Percentiles rank a stretch among this genome's conserved stretches.
phyloP scores from a whole-genome alignment of 2,329 filamentous ascomycete genomes.

The Calonectria pseudoreteaudii region DNA sequence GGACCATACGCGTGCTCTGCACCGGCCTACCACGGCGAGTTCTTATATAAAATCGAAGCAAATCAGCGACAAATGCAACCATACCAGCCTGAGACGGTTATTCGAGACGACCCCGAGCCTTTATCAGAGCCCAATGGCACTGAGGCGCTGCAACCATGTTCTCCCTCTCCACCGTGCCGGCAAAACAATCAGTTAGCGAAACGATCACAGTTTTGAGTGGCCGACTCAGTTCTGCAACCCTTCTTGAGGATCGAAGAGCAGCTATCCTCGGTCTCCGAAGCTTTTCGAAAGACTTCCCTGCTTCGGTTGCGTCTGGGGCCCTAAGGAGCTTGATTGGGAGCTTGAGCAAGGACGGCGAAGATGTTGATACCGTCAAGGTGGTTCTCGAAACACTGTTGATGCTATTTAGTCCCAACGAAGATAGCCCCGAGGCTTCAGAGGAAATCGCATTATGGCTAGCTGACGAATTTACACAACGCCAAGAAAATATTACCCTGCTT shows the following conservation, averaged over 20 bases:
- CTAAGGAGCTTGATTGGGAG: conserved; percentile 88
- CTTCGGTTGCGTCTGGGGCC: conserved; percentile 94
- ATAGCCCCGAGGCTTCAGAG: conserved; percentile 91
- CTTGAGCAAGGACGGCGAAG: conserved; percentile 87
- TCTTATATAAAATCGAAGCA: not conserved
- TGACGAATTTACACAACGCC: conserved; percentile 96
- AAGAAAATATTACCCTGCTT: conserved; percentile 94
- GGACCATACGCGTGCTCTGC: conserved; percentile 2
- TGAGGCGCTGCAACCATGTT: conserved; percentile 61
- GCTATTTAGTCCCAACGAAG: conserved; percentile 81
- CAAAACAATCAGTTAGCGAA: conserved; percentile 94
- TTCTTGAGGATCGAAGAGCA: conserved; percentile 93
- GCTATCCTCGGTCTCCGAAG: conserved; percentile 93
- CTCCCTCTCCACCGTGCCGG: conserved; percentile 78
- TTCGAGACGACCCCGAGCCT: conserved; percentile 27
- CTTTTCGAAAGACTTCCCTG: conserved; percentile 96
- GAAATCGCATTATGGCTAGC: conserved; percentile 97
- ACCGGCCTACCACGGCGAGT: not conserved
- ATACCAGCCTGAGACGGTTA: conserved; percentile 25
- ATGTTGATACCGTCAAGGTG: conserved; percentile 96
- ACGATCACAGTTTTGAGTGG: conserved; percentile 92
- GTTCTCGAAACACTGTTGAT: conserved; percentile 95
- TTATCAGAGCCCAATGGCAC: conserved; percentile 46
- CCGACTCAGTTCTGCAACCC: conserved; percentile 87
- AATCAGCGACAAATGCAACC: not conserved